Conservation (phyloP, 768 basidiomycete genomes). For the Hericium rajendrae region DNA sequence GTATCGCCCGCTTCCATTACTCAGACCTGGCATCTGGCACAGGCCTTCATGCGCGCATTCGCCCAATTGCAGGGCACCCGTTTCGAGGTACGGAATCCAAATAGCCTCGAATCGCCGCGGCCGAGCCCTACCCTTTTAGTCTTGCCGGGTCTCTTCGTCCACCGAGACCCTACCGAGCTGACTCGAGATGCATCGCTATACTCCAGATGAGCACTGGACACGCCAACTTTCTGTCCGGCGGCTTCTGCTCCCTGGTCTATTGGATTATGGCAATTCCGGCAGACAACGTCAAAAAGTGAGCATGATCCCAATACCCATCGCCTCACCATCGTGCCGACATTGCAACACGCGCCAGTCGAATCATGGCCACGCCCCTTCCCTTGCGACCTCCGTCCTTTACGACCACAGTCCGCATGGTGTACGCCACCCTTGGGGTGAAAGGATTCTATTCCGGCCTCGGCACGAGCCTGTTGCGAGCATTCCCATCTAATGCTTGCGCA, state of each 20-base stretch:
- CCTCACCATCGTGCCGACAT: conserved; percentile 55
- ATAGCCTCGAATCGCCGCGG: neutral
- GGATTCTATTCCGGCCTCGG: conserved; percentile 61
- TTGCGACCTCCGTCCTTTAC: neutral
- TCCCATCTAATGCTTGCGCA: conserved; percentile 73
- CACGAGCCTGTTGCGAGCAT: conserved; percentile 61
- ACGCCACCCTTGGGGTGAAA: conserved; percentile 37
- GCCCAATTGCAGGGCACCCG: conserved; percentile 44
- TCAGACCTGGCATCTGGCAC: conserved; percentile 3
- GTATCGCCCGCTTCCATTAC: conserved; percentile 12
- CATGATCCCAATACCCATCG: conserved; percentile 6
- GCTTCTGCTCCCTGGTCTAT: conserved; percentile 50
- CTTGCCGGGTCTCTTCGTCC: too few relatives aligned
- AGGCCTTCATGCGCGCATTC: conserved; percentile 56
- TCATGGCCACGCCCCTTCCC: conserved; percentile 17
- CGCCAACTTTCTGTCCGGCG: conserved; percentile 59
- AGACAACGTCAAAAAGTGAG: conserved; percentile 79
- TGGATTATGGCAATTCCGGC: conserved; percentile 65
- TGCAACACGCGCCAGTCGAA: conserved; percentile 34
- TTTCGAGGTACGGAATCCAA: conserved; percentile 38
- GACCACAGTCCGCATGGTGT: conserved; percentile 8
- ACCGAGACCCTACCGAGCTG: conserved; percentile 1
- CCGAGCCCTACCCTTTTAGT: too few relatives aligned
- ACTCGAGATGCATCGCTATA: neutral
- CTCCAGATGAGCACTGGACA: conserved; percentile 47